A percentile compares a stretch with the other conserved stretches of the same genome.
These are phyloP conservation scores for Fonsecaea monophora DNA, from an alignment of 2,329 filamentous ascomycete species.

Conservation along the genomic window DNA sequence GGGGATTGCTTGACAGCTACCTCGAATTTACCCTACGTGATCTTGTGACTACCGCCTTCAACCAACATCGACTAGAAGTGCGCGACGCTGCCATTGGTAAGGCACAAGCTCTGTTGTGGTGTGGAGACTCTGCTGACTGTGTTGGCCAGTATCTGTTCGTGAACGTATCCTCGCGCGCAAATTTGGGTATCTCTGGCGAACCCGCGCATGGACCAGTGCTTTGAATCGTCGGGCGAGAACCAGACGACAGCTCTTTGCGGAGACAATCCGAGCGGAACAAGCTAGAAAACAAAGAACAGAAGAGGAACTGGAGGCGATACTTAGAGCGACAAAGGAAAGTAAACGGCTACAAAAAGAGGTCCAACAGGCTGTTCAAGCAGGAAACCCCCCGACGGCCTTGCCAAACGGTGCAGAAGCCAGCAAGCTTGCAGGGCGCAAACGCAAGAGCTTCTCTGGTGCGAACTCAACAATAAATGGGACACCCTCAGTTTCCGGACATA, in stretches of 20 bases:
- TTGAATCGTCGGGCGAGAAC: conserved; percentile 47
- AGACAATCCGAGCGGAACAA: conserved; percentile 36
- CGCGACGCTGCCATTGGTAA: conserved; percentile 32
- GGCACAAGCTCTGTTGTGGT: not conserved
- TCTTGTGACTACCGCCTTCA: conserved; percentile 28
- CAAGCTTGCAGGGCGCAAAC: conserved; percentile 38
- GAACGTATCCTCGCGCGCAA: conserved; percentile 44
- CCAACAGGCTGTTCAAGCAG: conserved; percentile 22
- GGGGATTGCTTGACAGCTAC: conserved; percentile 36
- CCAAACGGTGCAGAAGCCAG: conserved; percentile 13
- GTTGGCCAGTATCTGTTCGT: conserved; percentile 42
- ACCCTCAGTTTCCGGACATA: conserved; percentile 31
- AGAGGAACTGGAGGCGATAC: conserved; percentile 37
- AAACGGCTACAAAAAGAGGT: conserved; percentile 36
- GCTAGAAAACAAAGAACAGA: conserved; percentile 36
- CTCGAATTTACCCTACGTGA: conserved; percentile 34
- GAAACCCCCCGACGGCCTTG: conserved; percentile 9
- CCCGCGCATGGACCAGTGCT: conserved; percentile 45
- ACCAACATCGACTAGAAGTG: conserved; percentile 31
- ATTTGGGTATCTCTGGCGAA: conserved; percentile 49
- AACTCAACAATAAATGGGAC: conserved; percentile 70
- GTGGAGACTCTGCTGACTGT: not conserved
- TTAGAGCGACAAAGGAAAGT: conserved; percentile 34
- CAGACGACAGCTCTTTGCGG: conserved; percentile 44
- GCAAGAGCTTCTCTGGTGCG: conserved; percentile 65